Conservation (phyloP, 768 basidiomycete species). For the Suillus hirtellus region DNA sequence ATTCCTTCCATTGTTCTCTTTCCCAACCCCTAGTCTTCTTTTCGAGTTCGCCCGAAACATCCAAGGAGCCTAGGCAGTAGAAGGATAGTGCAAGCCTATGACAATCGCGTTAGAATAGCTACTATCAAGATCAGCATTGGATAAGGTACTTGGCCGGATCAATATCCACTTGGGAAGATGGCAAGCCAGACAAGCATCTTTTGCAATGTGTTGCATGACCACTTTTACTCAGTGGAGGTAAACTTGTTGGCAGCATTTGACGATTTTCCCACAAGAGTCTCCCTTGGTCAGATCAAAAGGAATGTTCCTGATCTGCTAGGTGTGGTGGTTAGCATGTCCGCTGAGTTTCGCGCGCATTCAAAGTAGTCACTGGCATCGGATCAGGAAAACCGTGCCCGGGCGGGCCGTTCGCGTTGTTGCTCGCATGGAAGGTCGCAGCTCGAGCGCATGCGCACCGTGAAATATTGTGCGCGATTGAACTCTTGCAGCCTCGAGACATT, state of each 20-base stretch:
- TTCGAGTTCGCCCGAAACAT: constrained; percentile 60
- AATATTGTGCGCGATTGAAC: neutral
- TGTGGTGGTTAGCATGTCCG: neutral
- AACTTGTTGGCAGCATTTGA: neutral
- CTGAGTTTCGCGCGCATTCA: neutral
- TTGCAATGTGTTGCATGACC: constrained; percentile 67
- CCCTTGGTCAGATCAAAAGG: neutral
- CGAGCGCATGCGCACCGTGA: neutral
- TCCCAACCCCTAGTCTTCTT: constrained; percentile 49
- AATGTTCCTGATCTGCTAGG: neutral
- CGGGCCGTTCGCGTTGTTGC: neutral
- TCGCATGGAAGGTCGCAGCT: neutral
- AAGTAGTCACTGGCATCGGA: neutral
- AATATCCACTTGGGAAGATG: constrained; percentile 62
- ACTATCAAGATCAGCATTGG: constrained; percentile 18
- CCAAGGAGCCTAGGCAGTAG: constrained; percentile 85
- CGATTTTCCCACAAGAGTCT: neutral
- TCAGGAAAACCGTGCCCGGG: neutral
- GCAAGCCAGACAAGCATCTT: constrained; percentile 71
- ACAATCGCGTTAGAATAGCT: constrained; percentile 14
- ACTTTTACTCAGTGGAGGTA: constrained; percentile 38
- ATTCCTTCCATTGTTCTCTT: constrained; percentile 66
- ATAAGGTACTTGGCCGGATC: constrained; percentile 68
- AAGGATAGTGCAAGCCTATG: constrained; percentile 80
- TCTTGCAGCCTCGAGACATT: neutral